Evolutionary conservation across 2,329 filamentous ascomycete genomes (phyloP), one percentile per base, ranked within the genome.

Genomic region (Pseudogymnoascus sp.): DNA sequence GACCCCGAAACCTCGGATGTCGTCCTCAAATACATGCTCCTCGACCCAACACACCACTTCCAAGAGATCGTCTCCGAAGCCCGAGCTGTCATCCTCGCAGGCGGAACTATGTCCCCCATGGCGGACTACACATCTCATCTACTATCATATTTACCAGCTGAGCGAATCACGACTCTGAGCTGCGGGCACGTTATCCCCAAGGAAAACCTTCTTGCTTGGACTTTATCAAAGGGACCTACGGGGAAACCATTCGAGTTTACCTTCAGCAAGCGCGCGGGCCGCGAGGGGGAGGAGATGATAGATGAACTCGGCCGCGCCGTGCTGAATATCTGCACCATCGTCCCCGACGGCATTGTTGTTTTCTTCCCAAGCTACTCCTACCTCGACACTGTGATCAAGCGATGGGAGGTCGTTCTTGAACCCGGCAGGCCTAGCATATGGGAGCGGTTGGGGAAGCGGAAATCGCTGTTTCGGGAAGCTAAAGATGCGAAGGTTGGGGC

Each of bases 311-410:
- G 93, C 0, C 75, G 84, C 28, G 84, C 89, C 0, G 79, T 99
- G 6, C 73, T 91, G 1, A 87, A 88, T 61, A 79, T 95, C 4
- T 90, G 89, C 69, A 81, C 83, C 5, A 78, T 85, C 4, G 89
- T 97, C 0, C 91, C 91, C 0, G 93, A 97, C 69, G 95, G 95
- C 1, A 84, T 97, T 0, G 91, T 99, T 0, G 87, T 93, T 0
- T 99, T 99, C 78, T 97, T 99, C 69, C 93, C 95, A 0, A 96
- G 92, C 75, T 97, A 99, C 74, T 84, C 89, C 8, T 97, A 96
- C 73, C 83, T 99, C 0, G 87, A 92, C 59, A 84, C 87, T 56
- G 90, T 96, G 5, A 77, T 89, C 5, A 73, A 75, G 1, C 77
- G 78, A 0, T 93, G 90, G 89, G 81, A 84, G 68, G 75, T 73